Conservation (phyloP, 768 basidiomycete species). For the Plicaturopsis crispa region DNA sequence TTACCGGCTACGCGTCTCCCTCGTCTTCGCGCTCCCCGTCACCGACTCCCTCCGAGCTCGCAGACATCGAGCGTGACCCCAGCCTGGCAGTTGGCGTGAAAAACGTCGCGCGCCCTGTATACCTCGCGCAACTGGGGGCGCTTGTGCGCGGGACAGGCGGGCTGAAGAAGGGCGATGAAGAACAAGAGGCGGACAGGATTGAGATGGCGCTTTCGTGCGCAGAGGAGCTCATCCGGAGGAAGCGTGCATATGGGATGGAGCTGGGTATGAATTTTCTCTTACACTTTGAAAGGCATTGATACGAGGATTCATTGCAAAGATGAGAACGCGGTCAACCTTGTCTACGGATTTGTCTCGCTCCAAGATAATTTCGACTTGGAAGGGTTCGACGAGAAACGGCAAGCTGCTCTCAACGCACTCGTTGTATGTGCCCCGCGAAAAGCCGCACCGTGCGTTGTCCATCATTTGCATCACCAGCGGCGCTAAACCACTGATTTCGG, state of each 20-base stretch:
- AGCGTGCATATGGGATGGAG: constrained; percentile 80
- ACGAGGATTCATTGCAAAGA: constrained; percentile 34
- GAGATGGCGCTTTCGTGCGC: constrained; percentile 78
- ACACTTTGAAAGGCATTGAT: not conserved
- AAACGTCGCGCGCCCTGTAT: constrained; percentile 79
- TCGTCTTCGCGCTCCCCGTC: constrained; percentile 67
- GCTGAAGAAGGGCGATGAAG: constrained; percentile 41
- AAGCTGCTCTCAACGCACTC: constrained; percentile 71
- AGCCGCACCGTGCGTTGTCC: constrained; percentile 66
- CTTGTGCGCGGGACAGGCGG: constrained; percentile 61
- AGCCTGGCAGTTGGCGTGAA: constrained; percentile 62
- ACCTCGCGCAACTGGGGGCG: constrained; percentile 76
- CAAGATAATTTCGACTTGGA: constrained; percentile 84
- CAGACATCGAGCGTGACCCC: constrained; percentile 81
- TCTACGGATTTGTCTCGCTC: constrained; percentile 62
- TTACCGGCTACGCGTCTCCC: constrained; percentile 68
- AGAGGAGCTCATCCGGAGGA: constrained; percentile 79
- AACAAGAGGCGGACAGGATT: constrained; percentile 64
- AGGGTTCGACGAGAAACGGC: constrained; percentile 68
- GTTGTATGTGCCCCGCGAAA: constrained; percentile 72
- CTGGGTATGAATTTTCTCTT: constrained; percentile 48
- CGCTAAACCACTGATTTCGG: constrained; percentile 1
- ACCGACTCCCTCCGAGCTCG: constrained; percentile 75
- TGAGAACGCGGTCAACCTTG: constrained; percentile 84
- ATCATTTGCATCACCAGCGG: not conserved